Evolutionary conservation across 2,329 filamentous ascomycete genomes (phyloP), one percentile per base, ranked within the genome.

Genomic region (Arthroderma sp.): DNA sequence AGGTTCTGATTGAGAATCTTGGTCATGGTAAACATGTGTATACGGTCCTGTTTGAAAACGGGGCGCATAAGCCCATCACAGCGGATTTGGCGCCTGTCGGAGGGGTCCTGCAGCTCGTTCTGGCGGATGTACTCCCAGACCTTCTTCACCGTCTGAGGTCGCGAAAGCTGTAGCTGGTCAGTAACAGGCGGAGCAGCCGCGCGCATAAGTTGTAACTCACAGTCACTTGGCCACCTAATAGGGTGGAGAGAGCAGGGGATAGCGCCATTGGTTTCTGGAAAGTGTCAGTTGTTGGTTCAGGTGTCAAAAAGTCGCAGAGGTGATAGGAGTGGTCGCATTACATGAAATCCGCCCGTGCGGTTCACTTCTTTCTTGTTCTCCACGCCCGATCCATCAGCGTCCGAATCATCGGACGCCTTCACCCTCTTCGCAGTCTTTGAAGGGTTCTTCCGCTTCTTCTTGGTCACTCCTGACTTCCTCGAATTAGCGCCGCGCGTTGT

Each of bases 11-110:
- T 89, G 9, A 97, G 82, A 15, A 95, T 82, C 77, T 96, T 96
- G 77, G 95, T 97, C 91, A 98, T 97, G 64, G 89, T 91, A 73
- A 98, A 98, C 93, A 98, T 98, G 73, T 97, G 89, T 54, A 98
- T 87, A 66, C 82, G 87, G 66, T 90, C 83, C 67, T 87, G 81
- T 71, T 95, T 95, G 76, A 98, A 98, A 6, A 98, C 87, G 5
- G 87, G 86, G 60, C 88, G 84, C 86, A 98, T 86, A 64, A 83
- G 84, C 23, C 95, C 88, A 72, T 98, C 93, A 74, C 93, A 98
- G 28, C 83, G 77, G 62, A 98, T 98, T 64, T 95, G 89, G 21
- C 93, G 87, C 71, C 91, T 91, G 75, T 98, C 91, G 62, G 72
- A 82, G 0, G 91, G 91, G 64, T 97, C 91, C 72, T 98, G 93